Evolutionary conservation across 1,284 basidiomycete species (phyloP), one percentile per base, ranked within the genome.

Genomic region (Irpex sp.): DNA sequence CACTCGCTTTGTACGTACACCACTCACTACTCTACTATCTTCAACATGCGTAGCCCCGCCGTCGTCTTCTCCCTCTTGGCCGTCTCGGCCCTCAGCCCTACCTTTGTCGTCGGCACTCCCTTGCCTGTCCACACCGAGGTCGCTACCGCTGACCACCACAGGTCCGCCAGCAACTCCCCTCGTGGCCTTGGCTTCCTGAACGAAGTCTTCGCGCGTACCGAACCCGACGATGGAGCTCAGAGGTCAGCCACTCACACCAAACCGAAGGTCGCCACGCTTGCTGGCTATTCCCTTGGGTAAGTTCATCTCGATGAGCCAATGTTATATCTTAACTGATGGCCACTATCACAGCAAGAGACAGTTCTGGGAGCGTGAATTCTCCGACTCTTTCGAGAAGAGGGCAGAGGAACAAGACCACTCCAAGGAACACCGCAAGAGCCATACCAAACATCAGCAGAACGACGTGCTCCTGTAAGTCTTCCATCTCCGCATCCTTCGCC

Each of bases 21-120:
- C 39, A 17, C 63, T 31, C 31, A 5, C 31, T 31, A 31, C 31
- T 46, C 53, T 60, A 59, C 49, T 55, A 8, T 57, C 56, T 11
- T 43, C 65, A 65, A 59, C 47, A 74, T 74, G 72, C 73, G 71
- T 56, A 70, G 69, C 37, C 69, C 69, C 50, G 63, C 66, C 61
- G 65, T 69, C 63, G 65, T 69, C 47, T 68, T 69, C 55, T 65
- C 70, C 17, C 46, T 74, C 59, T 63, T 72, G 55, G 68, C 68
- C 50, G 64, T 65, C 7, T 69, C 69, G 17, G 67, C 64, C 9
- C 62, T 73, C 62, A 69, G 67, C 65, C 68, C 72, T 5, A 47
- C 60, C 4, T 53, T 72, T 21, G 66, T 65, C 19, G 55, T 55
- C 50, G 68, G 65, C 17, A 64, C 68, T 1, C 70, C 73, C 13